These are phyloP conservation scores for Tricharina praecox DNA, from an alignment of 495 filamentous ascomycete genomes.

Conservation along the genomic window DNA sequence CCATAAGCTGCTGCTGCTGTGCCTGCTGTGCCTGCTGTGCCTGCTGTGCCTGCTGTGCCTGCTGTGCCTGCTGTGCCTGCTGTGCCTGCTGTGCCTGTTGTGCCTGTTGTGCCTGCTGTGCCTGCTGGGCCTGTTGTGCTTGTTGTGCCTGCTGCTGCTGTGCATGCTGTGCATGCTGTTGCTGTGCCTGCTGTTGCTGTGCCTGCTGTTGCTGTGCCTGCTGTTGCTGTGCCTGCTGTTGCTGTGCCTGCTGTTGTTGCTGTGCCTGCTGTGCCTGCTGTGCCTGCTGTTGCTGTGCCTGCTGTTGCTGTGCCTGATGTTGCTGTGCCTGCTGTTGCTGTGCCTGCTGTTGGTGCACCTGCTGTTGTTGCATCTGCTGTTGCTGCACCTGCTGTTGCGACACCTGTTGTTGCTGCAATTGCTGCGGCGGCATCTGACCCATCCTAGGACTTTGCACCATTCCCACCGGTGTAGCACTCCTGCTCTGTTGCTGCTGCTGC, in stretches of 20 bases:
- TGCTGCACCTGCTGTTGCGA: neutral
- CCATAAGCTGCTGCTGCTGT: neutral
- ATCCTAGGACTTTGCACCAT: constrained; percentile 1
- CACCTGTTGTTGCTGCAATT: constrained; percentile 1
- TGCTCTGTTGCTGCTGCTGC: constrained; percentile 5
- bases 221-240: too few relatives aligned
- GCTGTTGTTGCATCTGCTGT: neutral
- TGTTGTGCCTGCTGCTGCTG: too few relatives aligned
- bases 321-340: too few relatives aligned
- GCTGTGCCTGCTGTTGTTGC: too few relatives aligned
- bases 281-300: too few relatives aligned
- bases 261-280: too few relatives aligned
- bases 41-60: neutral
- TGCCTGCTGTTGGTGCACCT: too few relatives aligned
- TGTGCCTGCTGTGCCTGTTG: constrained; percentile 3
- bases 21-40: neutral
- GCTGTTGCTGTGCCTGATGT: too few relatives aligned
- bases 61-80: neutral
- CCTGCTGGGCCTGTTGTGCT: too few relatives aligned
- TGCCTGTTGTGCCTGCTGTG: neutral
- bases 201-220: too few relatives aligned
- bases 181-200: too few relatives aligned
- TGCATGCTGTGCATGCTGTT: too few relatives aligned
- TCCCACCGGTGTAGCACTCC: neutral
- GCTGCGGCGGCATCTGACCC: neutral